Percentiles rank a stretch among this genome's conserved stretches.
Conservation (phyloP, 2,329 filamentous ascomycete species). For the Didymella keratinophila region DNA sequence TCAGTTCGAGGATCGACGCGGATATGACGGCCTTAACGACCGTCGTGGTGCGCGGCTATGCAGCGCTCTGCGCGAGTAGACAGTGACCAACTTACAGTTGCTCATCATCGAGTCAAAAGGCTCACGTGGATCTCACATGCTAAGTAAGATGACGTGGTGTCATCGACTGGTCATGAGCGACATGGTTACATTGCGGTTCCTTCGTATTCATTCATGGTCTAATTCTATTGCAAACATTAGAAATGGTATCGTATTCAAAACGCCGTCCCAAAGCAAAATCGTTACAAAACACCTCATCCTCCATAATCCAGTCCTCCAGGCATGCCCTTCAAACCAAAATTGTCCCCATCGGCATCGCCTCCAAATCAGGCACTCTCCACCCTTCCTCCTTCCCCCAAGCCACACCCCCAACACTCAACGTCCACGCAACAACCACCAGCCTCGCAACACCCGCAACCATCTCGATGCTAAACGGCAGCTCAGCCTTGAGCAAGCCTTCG, state of each 20-base stretch:
- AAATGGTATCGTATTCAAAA: not conserved
- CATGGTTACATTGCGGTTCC: no score
- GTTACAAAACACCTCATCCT: no score
- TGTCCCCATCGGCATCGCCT: constrained; percentile 17
- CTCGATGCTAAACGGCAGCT: constrained; percentile 37
- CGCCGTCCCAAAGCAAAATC: not conserved
- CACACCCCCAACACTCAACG: constrained; percentile 36
- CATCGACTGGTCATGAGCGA: no score
- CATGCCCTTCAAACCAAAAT: constrained; percentile 7
- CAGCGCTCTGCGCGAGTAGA: no score
- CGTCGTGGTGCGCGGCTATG: no score
- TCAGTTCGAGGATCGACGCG: not conserved
- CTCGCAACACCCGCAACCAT: constrained; percentile 36
- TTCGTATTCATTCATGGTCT: no score
- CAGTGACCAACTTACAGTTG: no score
- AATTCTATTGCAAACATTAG: no score
- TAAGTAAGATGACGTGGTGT: no score
- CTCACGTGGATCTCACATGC: no score
- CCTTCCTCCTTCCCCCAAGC: constrained; percentile 36
- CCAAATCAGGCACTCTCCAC: constrained; percentile 25
- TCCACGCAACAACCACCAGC: constrained; percentile 46
- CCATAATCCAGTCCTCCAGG: no score
- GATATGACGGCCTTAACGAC: not conserved
- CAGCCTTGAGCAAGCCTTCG: constrained; percentile 37
- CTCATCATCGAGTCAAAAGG: no score